Base-by-base conservation (phyloP, 139 green algal genomes). In the Protoeuglena noctilucae region DNA sequence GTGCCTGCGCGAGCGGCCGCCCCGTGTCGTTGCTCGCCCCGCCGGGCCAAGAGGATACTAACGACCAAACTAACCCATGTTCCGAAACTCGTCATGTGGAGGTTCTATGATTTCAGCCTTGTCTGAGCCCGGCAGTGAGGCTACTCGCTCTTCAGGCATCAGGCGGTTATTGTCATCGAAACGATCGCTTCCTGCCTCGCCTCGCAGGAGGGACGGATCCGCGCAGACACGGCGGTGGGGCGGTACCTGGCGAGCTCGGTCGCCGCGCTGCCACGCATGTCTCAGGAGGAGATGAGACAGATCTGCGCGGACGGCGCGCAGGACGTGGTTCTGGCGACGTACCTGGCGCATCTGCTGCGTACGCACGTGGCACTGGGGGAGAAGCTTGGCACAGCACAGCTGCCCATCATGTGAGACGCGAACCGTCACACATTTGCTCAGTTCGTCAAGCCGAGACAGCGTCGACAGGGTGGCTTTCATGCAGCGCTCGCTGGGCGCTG, bases 181-280 rank as follows among this genome's bases (percentile, higher is more conserved):
- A 24, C 5, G 17, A 21, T 51, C 21, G 12, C 7, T 59, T 5
- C 53, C 21, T 51, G 24, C 25, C 9, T 53, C 19, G n/a, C 6
- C 4, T 68, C n/a, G 61, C 69, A 93, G 74, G 69, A 56, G 26
- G 80, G 83, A 14, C 73, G 61, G 57, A 31, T 39, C 9, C 58
- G 61, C 28, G 74, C 69, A 16, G 79, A 89, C 59, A 63, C 77
- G 3, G 59, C 62, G 5, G 65, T 95, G 19, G 88, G 88, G 2
- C 65, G 88, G 27, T 82, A 85, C 55, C 63, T 96, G 23, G 84
- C 86, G 23, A 85, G 95, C 63, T 83, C 84, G 0, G 60, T 96
- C 48, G 72, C 86, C 2, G 56, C 73, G 7, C 74, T 96, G 43
- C 88, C 88, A 0, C 69, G 69, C 56, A 72, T 94, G 23, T 69